Base-by-base conservation (phyloP, 2,329 filamentous ascomycete species). In the Beauveria australis region DNA sequence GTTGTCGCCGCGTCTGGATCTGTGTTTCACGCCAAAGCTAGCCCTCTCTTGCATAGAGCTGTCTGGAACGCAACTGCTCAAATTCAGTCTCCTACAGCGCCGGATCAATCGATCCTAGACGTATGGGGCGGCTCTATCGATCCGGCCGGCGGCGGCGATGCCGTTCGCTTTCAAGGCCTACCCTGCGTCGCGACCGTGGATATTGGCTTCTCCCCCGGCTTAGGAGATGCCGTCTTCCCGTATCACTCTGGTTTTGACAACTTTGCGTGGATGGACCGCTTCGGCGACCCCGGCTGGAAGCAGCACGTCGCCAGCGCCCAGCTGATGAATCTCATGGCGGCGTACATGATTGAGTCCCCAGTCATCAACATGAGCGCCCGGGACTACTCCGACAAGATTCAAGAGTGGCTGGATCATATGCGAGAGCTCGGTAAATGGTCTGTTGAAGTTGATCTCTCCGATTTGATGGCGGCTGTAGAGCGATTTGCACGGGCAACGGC, bases 211-310 rank as follows among this genome's bases (percentile, higher is more conserved):
- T 67, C 68, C 0, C 68, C 70, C 9, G 75, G 75, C 3, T 58
- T 68, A 0, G 69, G 71, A 0, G 81, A 84, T 46, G 77, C 86
- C 0, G 76, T 90, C 7, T 90, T 88, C 69, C 87, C 89, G 64
- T 95, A 94, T 68, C 90, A 95, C 71, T 83, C 84, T 63, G 94
- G 94, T 73, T 95, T 92, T 69, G 91, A 95, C 69, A 89, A 83
- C 40, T 92, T 89, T 69, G 78, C 87, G 67, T 95, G 91, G 91
- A 94, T 94, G 89, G 80, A 87, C 16, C 87, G 78, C 3, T 91
- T 85, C 65, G 90, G 90, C 4, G 91, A 96, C 65, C 80, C 80
- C 1, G 79, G 76, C 0, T 85, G 82, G 55, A 76, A 82, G n/a
- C 82, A 86, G 46, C 87, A 89, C 63, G 72, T 79, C 8, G 77